phyloP scores from a whole-genome alignment of 2,329 filamentous ascomycete species.

The Apiospora pterosperma region DNA sequence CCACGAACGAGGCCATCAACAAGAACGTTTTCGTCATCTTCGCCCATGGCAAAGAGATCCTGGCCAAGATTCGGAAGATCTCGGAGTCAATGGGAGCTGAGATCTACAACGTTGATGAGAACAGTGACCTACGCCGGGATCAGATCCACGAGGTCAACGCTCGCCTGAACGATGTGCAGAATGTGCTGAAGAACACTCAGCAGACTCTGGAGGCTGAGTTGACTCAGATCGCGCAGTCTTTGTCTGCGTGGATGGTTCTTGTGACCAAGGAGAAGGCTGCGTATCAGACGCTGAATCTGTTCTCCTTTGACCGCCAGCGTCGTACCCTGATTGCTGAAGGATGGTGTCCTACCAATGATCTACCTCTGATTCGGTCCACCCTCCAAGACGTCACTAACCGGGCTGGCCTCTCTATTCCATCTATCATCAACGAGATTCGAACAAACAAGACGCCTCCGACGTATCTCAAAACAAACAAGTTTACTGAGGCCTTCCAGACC shows the following conservation, averaged over 20 bases:
- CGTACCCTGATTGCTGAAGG: conserved; percentile 97
- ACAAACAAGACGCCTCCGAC: conserved; percentile 98
- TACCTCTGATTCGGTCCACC: conserved; percentile 86
- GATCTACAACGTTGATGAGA: conserved; percentile 96
- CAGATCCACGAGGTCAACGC: conserved; percentile 98
- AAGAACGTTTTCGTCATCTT: conserved; percentile 99
- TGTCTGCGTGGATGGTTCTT: conserved; percentile 96
- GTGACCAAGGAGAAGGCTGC: conserved; percentile 98
- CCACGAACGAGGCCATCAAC: conserved; percentile 85
- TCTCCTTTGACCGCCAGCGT: conserved; percentile 92
- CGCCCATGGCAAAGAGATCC: conserved; percentile 95
- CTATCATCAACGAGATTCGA: conserved; percentile 95
- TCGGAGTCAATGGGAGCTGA: conserved; percentile 96
- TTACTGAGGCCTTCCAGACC: conserved; percentile 96
- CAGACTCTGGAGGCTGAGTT: conserved; percentile 89
- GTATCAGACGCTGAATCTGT: conserved; percentile 91
- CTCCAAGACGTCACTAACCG: conserved; percentile 95
- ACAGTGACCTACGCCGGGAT: conserved; percentile 89
- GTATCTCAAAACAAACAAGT: conserved; percentile 97
- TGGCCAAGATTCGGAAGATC: conserved; percentile 98
- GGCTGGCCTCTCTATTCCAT: conserved; percentile 93
- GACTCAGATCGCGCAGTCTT: conserved; percentile 84
- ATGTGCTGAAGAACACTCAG: conserved; percentile 92
- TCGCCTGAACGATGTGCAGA: conserved; percentile 84
- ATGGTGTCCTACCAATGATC: conserved; percentile 91